These are phyloP conservation scores for Blastocystis sp. DNA, from an alignment of 352 stramenopile species.

Conservation along the genomic window DNA sequence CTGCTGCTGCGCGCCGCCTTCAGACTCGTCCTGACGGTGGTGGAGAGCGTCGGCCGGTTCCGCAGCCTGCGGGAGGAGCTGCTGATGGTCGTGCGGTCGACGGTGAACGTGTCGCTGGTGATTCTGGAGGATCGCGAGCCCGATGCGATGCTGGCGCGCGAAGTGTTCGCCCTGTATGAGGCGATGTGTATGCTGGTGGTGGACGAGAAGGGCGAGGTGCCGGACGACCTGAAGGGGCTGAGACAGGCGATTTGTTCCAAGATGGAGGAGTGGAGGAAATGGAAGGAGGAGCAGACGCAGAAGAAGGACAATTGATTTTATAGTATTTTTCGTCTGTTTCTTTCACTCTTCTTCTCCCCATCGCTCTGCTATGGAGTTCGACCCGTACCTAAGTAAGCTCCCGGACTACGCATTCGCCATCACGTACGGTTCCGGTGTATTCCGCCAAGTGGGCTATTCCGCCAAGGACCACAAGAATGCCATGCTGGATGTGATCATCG, in stretches of 20 bases:
- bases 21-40: constrained; percentile 23
- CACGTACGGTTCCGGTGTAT: constrained; percentile 60
- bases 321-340: constrained; percentile 38
- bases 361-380: constrained; percentile 32
- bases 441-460: constrained; percentile 55
- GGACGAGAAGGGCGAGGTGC: not conserved
- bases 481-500: constrained; percentile 64
- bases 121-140: constrained; percentile 41
- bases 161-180: constrained; percentile 43
- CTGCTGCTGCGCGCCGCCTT: constrained; percentile 19
- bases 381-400: constrained; percentile 24
- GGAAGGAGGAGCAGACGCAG: not conserved
- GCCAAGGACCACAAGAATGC: constrained; percentile 56
- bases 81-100: constrained; percentile 28
- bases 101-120: constrained; percentile 47
- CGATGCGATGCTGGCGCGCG: constrained; percentile 11
- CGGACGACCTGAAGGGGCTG: constrained; percentile 16
- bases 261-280: not conserved
- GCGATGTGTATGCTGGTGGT: constrained; percentile 18
- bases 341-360: not conserved
- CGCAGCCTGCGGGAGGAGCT: constrained; percentile 18
- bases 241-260: not conserved
- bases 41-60: constrained; percentile 33
- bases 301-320: not conserved
- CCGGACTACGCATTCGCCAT: constrained; percentile 57